phyloP scores from a whole-genome alignment of 192 early-diverging fungal genomes.

The Geranomyces michiganensis region DNA sequence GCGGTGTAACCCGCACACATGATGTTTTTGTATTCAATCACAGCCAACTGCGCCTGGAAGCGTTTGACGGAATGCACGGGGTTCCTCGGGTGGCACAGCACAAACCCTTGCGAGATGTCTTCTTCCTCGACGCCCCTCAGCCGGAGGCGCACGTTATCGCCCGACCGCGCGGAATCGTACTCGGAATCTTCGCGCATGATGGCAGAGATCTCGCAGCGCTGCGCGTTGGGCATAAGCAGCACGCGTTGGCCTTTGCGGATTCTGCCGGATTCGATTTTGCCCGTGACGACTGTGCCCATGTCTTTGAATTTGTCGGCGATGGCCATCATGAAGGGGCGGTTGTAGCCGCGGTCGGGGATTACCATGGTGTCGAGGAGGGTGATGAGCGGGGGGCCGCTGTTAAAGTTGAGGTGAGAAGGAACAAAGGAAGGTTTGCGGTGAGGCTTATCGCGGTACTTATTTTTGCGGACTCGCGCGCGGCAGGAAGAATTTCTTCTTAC shows the following conservation, averaged over 20 bases:
- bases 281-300: slow-evolving; percentile 94
- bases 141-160: slow-evolving; percentile 93
- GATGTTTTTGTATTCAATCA: slow-evolving; percentile 94
- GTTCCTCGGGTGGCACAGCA: slow-evolving; percentile 75
- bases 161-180: slow-evolving; percentile 70
- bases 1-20: slow-evolving; percentile 94
- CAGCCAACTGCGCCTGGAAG: slow-evolving; percentile 87
- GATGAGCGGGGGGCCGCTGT: slow-evolving; percentile 82
- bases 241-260: slow-evolving; percentile 86
- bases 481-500: no score
- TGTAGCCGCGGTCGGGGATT: slow-evolving; percentile 81
- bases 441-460: no score
- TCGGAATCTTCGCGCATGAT: slow-evolving; percentile 88
- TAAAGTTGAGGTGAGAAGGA: no score
- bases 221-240: slow-evolving; percentile 91
- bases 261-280: slow-evolving; percentile 95
- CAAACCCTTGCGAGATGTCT: slow-evolving; percentile 84
- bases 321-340: slow-evolving; percentile 90
- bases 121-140: slow-evolving; percentile 94
- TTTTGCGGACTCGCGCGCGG: no score
- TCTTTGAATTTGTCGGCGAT: slow-evolving; percentile 96
- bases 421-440: background rate
- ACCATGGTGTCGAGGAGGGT: slow-evolving; percentile 83
- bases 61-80: slow-evolving; percentile 77
- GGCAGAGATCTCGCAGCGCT: slow-evolving; percentile 68